Evolutionary conservation across 139 green algal species (phyloP), one percentile per base, ranked within the genome.

Genomic region (Mesotaenium endlicherianum): DNA sequence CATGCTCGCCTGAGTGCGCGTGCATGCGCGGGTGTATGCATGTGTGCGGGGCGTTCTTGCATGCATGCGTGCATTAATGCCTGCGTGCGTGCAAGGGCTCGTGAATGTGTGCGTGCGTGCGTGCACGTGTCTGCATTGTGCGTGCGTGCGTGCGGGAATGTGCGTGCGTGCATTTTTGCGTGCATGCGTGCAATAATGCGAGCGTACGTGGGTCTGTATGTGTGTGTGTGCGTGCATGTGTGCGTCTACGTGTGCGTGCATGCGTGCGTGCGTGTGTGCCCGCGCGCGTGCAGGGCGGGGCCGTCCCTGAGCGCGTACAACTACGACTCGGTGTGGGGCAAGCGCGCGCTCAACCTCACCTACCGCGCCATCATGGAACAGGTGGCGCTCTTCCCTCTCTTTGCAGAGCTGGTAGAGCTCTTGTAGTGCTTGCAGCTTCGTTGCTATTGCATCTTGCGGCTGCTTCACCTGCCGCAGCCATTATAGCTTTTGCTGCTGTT

Each of bases 271-370:
- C n/a, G n/a, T n/a, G n/a, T n/a, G n/a, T n/a, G 60, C 11, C 43
- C 11, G 60, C 41, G 20, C 47, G 38, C 2, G 75, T 45, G 1
- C 83, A 86, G 41, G 14, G 74, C 74, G 38, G 77, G 77, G 4
- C 77, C 77, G 4, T 84, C 77, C 6, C 83, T 84, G 36, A 83
- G 71, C 17, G 80, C 40, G 81, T 93, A 89, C 87, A 94, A 94
- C 74, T 94, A 90, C 69, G 91, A 94, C 71, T 88, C 39, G 14
- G 43, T 68, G 0, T 92, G 79, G 80, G 91, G 91, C 31, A 92
- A 92, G 76, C 45, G 78, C 8, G 91, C 91, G 36, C 88, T 94
- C n/a, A 70, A 82, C 34, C 43, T 69, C 49, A 91, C 87, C 47
- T 94, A 94, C 86, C 70, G 34, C 1, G 86, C 55, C 14, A 86